Evolutionary conservation across 257 asterid species (phyloP).

Genomic region (Solanum dulcamara): DNA sequence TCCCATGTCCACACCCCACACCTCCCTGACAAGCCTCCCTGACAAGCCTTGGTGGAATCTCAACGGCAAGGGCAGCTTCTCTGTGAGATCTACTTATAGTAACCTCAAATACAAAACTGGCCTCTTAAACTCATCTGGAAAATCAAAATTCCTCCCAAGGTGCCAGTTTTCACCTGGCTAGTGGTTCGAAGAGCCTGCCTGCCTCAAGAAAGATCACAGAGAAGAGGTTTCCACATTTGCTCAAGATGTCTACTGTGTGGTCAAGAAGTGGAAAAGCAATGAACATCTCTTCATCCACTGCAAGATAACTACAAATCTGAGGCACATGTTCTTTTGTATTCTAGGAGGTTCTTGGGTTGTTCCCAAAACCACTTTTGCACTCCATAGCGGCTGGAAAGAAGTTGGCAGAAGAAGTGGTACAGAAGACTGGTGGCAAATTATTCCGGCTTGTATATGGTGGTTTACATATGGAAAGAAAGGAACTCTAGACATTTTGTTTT

Average conservation of each 20-base stretch:
- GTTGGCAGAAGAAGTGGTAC: background rate
- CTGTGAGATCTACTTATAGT: background rate
- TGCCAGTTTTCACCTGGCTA: background rate
- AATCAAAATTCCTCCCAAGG: background rate
- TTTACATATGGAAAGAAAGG: background rate
- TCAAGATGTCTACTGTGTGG: background rate
- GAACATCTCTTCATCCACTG: background rate
- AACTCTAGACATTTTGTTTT: background rate
- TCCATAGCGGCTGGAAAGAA: background rate
- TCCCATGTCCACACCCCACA: background rate
- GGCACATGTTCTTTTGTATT: background rate
- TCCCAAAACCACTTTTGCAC: background rate
- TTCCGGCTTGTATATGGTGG: background rate
- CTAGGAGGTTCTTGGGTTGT: background rate
- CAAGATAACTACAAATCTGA: background rate
- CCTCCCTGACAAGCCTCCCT: background rate
- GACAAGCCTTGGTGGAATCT: background rate
- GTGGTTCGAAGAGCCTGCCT: background rate
- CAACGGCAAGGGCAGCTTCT: background rate
- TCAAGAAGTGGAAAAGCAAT: background rate
- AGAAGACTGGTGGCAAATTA: background rate
- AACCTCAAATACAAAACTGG: background rate
- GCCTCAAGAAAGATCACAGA: background rate
- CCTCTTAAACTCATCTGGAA: background rate
- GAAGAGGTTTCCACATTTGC: background rate